Conservation (phyloP, 1,284 basidiomycete species). For the Cryptococcus jaspeensis region DNA sequence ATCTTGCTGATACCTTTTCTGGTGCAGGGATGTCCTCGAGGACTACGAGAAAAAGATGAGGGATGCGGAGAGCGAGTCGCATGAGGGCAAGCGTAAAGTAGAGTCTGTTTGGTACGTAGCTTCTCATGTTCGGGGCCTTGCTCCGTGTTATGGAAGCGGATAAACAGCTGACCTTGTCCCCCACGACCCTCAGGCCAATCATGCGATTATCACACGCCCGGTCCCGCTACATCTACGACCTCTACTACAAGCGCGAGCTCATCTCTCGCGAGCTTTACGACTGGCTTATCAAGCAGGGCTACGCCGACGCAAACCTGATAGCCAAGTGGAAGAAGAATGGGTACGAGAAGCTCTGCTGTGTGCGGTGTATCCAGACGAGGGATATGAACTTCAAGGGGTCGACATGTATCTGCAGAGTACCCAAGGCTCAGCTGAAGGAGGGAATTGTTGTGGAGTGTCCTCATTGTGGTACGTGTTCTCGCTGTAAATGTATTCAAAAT, state of each 20-base stretch:
- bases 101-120: conserved; percentile 79
- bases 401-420: conserved; percentile 97
- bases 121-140: neutral
- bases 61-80: conserved; percentile 94
- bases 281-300: conserved; percentile 96
- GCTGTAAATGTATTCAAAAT: neutral
- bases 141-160: neutral
- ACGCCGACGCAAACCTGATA: conserved; percentile 93
- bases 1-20: conserved; percentile 54
- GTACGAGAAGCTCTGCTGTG: conserved; percentile 97
- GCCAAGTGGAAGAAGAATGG: conserved; percentile 98
- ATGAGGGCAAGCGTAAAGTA: conserved; percentile 95
- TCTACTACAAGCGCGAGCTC: conserved; percentile 98
- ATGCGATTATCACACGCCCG: conserved; percentile 96
- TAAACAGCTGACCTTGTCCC: neutral
- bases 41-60: conserved; percentile 97
- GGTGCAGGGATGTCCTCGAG: conserved; percentile 75
- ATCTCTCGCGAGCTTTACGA: conserved; percentile 93
- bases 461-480: conserved; percentile 76
- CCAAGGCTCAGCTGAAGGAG: conserved; percentile 84
- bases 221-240: conserved; percentile 94
- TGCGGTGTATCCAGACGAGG: conserved; percentile 95
- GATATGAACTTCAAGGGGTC: conserved; percentile 99
- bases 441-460: conserved; percentile 96
- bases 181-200: conserved; percentile 67